These are phyloP conservation scores for Boletus edulis DNA, from an alignment of 768 basidiomycete genomes.

Conservation along the genomic window DNA sequence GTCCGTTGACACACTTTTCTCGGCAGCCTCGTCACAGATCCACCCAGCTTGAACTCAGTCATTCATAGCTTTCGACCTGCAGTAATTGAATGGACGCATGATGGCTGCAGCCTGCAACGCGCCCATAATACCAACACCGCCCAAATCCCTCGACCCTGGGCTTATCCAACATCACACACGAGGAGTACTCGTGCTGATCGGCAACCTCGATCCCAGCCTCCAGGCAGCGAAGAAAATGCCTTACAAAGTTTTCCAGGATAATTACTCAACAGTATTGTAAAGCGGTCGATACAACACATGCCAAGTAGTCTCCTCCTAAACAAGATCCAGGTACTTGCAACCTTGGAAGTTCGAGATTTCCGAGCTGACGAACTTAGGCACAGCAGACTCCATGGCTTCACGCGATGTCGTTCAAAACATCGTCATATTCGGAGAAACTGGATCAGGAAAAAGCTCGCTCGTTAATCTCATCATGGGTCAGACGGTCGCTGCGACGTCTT, in stretches of 20 bases:
- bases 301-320: slow-evolving; percentile 2
- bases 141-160: slow-evolving; percentile 7
- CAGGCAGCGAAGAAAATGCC: background rate
- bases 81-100: too few species aligned
- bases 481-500: slow-evolving; percentile 31
- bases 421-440: slow-evolving; percentile 32
- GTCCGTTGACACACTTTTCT: too few species aligned
- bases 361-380: slow-evolving; percentile 3
- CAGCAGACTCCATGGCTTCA: slow-evolving; percentile 17
- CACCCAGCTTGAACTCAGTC: too few species aligned
- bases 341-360: background rate
- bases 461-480: slow-evolving; percentile 39
- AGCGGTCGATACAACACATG: background rate
- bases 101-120: background rate
- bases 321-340: slow-evolving; percentile 7
- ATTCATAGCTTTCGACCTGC: too few species aligned
- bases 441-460: slow-evolving; percentile 42
- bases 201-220: background rate
- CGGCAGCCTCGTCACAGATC: too few species aligned
- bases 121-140: background rate
- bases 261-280: background rate
- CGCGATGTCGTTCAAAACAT: slow-evolving; percentile 22
- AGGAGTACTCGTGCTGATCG: slow-evolving; percentile 20
- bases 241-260: background rate
- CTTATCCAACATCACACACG: slow-evolving; percentile 3